These are phyloP conservation scores for Penicillium nucicola DNA, from an alignment of 495 filamentous ascomycete species.

Conservation along the genomic window DNA sequence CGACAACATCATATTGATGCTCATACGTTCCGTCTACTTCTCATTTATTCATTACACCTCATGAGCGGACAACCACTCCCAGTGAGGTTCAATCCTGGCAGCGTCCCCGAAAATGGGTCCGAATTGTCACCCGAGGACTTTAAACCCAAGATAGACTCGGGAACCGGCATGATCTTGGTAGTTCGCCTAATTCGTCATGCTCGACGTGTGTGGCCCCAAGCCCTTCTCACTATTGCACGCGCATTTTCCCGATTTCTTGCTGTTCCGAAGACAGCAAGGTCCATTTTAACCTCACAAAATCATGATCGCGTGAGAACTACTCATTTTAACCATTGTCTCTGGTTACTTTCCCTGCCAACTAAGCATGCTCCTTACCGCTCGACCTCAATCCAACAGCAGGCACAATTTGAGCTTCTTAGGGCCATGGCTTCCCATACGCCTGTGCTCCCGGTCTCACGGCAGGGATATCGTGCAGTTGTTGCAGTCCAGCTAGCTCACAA, in stretches of 20 bases:
- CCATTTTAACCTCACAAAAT: conserved; percentile 1
- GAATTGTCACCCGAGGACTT: conserved; percentile 4
- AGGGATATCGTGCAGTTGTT: conserved; percentile 61
- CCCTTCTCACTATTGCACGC: conserved; percentile 46
- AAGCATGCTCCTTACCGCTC: conserved; percentile 47
- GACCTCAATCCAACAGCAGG: conserved; percentile 49
- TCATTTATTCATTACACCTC: conserved; percentile 39
- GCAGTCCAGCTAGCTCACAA: conserved; percentile 60
- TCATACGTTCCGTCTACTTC: conserved; percentile 39
- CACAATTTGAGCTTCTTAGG: conserved; percentile 61
- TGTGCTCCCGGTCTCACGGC: conserved; percentile 52
- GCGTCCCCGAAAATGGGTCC: background rate
- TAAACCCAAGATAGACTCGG: conserved; percentile 21
- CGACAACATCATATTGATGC: conserved; percentile 39
- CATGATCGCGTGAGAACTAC: conserved; percentile 25
- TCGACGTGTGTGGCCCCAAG: conserved; percentile 53
- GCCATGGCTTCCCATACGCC: conserved; percentile 59
- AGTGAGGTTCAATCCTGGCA: background rate
- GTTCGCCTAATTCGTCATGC: conserved; percentile 59
- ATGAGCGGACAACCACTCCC: conserved; percentile 33
- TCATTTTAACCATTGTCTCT: conserved; percentile 53
- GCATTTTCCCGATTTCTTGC: conserved; percentile 35
- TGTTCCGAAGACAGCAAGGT: background rate
- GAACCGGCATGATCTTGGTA: conserved; percentile 32
- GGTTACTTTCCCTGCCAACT: conserved; percentile 52